These are phyloP conservation scores for Prunus salicina DNA, from an alignment of 306 rosid species.

Conservation along the genomic window DNA sequence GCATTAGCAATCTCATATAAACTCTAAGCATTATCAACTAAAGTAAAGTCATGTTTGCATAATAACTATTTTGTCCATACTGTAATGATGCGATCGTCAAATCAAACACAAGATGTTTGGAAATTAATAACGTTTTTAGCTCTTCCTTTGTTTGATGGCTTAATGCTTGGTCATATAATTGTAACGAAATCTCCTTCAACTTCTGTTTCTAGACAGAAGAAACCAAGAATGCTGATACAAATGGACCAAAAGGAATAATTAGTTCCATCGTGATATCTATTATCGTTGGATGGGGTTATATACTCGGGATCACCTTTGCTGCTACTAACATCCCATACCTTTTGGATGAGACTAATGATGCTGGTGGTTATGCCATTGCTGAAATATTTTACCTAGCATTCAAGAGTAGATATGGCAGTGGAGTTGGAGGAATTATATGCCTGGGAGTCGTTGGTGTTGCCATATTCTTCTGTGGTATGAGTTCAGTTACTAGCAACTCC, in stretches of 20 bases:
- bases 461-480: slow-evolving; percentile 96
- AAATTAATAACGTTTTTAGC: neutral
- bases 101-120: no score
- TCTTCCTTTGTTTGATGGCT: neutral
- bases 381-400: slow-evolving; percentile 81
- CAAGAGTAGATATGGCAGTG: slow-evolving; percentile 84
- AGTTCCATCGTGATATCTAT: slow-evolving; percentile 88
- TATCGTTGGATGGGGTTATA: slow-evolving; percentile 86
- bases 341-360: slow-evolving; percentile 70
- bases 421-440: slow-evolving; percentile 93
- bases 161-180: slow-evolving; percentile 22
- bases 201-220: slow-evolving; percentile 75
- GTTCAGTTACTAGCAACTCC: slow-evolving; percentile 95
- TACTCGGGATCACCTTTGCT: slow-evolving; percentile 86
- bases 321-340: slow-evolving; percentile 69
- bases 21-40: neutral
- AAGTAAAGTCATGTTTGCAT: neutral
- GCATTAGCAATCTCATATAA: no score
- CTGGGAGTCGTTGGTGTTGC: slow-evolving; percentile 81
- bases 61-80: neutral
- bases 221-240: slow-evolving; percentile 81
- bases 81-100: neutral
- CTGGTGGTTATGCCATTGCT: slow-evolving; percentile 97
- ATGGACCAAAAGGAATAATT: slow-evolving; percentile 96
- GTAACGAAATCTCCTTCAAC: slow-evolving; percentile 17